Conservation (phyloP, 148 eudicot species). For the Heliosperma pusillum region DNA sequence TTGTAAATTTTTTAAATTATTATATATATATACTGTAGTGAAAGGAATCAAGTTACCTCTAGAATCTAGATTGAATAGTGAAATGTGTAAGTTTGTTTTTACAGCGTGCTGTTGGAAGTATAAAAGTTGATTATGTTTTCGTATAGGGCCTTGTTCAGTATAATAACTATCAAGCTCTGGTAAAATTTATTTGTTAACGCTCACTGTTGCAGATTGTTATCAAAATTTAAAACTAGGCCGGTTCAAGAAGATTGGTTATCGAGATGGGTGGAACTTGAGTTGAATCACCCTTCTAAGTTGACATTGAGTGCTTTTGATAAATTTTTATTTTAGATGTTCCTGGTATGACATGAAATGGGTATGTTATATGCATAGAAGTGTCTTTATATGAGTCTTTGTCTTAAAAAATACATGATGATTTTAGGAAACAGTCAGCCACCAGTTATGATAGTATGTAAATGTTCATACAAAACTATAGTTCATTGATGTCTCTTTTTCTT, state of each 20-base stretch:
- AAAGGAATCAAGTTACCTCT: too few relatives aligned
- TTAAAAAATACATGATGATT: not conserved
- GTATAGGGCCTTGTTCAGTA: too few relatives aligned
- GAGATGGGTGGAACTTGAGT: not conserved
- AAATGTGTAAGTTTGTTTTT: not conserved
- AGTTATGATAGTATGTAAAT: not conserved
- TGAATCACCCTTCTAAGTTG: not conserved
- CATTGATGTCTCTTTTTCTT: not conserved
- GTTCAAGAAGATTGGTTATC: too few relatives aligned
- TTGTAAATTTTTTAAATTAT: too few relatives aligned
- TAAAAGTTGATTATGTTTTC: too few relatives aligned
- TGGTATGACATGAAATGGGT: not conserved
- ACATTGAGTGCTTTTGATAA: not conserved
- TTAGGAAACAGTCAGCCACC: not conserved
- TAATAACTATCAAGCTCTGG: too few relatives aligned
- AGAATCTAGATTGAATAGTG: too few relatives aligned
- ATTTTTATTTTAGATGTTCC: not conserved
- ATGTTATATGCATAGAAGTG: not conserved
- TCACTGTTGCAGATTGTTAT: too few relatives aligned
- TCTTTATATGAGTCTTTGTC: not conserved
- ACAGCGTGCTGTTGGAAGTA: too few relatives aligned
- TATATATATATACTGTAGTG: too few relatives aligned
- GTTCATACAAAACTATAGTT: not conserved
- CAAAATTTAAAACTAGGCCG: too few relatives aligned
- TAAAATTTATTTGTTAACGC: too few relatives aligned